phyloP scores from a whole-genome alignment of 1,284 basidiomycete genomes.

The Ustilago nuda region DNA sequence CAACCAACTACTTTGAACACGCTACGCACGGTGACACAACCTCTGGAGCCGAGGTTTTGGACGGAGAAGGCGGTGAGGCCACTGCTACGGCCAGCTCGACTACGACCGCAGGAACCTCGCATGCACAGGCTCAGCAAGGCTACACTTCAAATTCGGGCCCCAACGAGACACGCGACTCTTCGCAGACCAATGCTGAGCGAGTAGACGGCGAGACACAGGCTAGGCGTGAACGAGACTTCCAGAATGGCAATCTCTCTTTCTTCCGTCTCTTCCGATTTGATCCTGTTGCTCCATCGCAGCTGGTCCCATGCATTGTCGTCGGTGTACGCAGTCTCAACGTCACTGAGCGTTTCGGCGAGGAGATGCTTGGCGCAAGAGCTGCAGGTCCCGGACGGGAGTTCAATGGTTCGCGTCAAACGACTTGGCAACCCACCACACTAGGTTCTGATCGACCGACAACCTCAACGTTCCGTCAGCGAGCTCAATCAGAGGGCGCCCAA shows the following conservation, averaged over 20 bases:
- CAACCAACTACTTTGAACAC: constrained; percentile 42
- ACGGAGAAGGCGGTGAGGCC: constrained; percentile 25
- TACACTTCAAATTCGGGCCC: not conserved
- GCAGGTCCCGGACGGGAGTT: constrained; percentile 27
- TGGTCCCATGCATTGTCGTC: constrained; percentile 64
- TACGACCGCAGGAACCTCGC: not conserved
- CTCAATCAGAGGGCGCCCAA: constrained; percentile 22
- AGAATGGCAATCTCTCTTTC: constrained; percentile 63
- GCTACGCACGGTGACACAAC: constrained; percentile 20
- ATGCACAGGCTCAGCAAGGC: not conserved
- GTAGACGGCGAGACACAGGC: constrained; percentile 36
- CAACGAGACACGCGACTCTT: not conserved
- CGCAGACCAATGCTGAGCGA: not conserved
- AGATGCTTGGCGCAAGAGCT: constrained; percentile 25
- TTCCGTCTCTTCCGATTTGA: constrained; percentile 67
- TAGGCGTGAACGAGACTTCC: constrained; percentile 55
- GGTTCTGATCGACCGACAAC: constrained; percentile 20
- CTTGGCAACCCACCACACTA: constrained; percentile 36
- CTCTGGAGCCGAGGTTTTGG: constrained; percentile 37
- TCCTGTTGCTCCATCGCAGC: constrained; percentile 40
- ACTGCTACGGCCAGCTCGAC: not conserved
- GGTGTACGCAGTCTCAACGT: constrained; percentile 64
- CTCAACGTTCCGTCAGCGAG: constrained; percentile 14
- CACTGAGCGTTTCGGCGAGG: constrained; percentile 48
- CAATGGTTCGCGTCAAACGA: constrained; percentile 32